phyloP scores from a whole-genome alignment of 2,329 filamentous ascomycete genomes.

The Colletotrichum tabaci region DNA sequence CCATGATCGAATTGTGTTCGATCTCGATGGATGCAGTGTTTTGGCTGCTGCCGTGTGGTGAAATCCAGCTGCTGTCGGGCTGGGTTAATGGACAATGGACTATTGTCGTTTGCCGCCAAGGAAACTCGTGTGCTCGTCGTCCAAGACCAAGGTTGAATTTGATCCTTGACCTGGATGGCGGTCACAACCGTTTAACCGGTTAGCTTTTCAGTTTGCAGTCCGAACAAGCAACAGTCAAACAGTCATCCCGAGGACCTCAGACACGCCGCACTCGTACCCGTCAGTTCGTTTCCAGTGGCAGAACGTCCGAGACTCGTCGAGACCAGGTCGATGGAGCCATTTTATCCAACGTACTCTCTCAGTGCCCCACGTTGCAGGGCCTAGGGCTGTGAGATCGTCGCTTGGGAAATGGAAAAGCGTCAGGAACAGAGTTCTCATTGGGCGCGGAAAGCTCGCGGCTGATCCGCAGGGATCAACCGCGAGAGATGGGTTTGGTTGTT shows the following conservation, averaged over 20 bases:
- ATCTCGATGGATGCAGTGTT: conserved; percentile 11
- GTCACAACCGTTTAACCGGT: background rate
- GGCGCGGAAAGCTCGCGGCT: conserved; percentile 52
- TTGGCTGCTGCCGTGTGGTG: conserved; percentile 8
- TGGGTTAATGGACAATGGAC: background rate
- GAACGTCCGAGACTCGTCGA: background rate
- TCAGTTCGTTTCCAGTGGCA: conserved; percentile 8
- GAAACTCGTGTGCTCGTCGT: background rate
- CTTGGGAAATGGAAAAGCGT: conserved; percentile 50
- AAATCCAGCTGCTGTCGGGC: background rate
- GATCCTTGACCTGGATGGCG: background rate
- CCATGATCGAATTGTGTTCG: conserved; percentile 13
- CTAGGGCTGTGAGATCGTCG: conserved; percentile 36
- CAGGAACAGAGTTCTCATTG: conserved; percentile 59
- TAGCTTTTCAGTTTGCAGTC: background rate
- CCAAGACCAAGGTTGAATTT: background rate
- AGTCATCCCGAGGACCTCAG: background rate
- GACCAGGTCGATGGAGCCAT: conserved; percentile 24
- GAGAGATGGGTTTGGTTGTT: conserved; percentile 20
- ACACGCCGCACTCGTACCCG: conserved; percentile 9
- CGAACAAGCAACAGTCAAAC: conserved; percentile 1
- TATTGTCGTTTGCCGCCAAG: conserved; percentile 1
- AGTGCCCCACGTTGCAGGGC: background rate
- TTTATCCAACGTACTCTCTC: conserved; percentile 7
- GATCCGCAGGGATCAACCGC: conserved; percentile 49